Evolutionary conservation across 495 filamentous ascomycete genomes (phyloP), one percentile per base, ranked within the genome.

Genomic region (Penicillium maclennaniae): DNA sequence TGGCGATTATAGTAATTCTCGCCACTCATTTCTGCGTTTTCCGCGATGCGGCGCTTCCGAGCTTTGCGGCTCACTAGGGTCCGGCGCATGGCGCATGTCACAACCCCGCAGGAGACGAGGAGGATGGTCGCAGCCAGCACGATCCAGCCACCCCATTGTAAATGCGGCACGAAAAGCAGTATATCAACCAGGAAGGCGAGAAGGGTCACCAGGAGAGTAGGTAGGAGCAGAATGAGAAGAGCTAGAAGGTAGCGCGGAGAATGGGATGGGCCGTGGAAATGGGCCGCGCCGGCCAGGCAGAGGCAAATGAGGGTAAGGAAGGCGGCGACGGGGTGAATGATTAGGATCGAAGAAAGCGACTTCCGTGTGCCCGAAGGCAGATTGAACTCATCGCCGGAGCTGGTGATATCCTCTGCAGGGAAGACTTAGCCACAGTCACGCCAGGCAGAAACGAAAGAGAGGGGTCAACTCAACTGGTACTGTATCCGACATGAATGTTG

Each of bases 41-140:
- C 88, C 1, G 86, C 88, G 62, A 98, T 96, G 23, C 91, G 82
- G 75, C 84, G 90, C 77, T 91, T 91, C 53, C 92, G 78, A 10
- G 92, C 91, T 73, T 96, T 96, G 46, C 92, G 83, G 63, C 87
- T 87, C 47, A 97, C 92, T 10, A 98, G 76, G 1, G 92, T 96
- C 42, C 93, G 85, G 53, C 93, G 87, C 91, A 97, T 97, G n/a
- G 91, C 91, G 65, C 93, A 98, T 9, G 89, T 92, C 46, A 96
- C 84, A 44, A 98, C 82, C 25, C 87, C 86, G 68, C 87, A 90
- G 6, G 88, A 74, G 43, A 89, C 84, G 41, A 95, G 88, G 41
- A 97, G 73, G 51, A 97, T 88, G 16, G 91, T 93, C 19, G 93
- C 89, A 16, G 84, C 93, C 25, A 98, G 79, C 15, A 97, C 93